These are phyloP conservation scores for Neoboletus brunneissimus DNA, from an alignment of 768 basidiomycete species.

Conservation along the genomic window DNA sequence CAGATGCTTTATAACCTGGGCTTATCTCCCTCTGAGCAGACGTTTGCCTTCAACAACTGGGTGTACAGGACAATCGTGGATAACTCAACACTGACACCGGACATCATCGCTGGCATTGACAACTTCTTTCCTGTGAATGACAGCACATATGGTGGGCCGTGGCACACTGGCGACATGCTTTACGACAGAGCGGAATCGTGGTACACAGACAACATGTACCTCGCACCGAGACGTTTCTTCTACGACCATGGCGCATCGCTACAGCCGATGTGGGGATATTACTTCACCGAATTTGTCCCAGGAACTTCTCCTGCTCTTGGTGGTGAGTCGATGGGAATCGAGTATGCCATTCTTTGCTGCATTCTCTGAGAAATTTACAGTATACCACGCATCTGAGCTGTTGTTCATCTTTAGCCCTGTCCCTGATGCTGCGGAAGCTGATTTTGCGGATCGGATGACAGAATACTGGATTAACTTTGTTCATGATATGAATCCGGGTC, in stretches of 20 bases:
- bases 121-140: slow-evolving; percentile 49
- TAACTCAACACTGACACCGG: slow-evolving; percentile 29
- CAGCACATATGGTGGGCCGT: slow-evolving; percentile 45
- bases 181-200: slow-evolving; percentile 56
- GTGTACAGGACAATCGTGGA: slow-evolving; percentile 51
- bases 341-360: background rate
- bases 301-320: slow-evolving; percentile 48
- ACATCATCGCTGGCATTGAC: slow-evolving; percentile 40
- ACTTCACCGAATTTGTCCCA: slow-evolving; percentile 56
- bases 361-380: background rate
- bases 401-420: slow-evolving; percentile 37
- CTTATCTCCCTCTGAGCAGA: slow-evolving; percentile 40
- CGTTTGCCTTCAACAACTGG: slow-evolving; percentile 45
- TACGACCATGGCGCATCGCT: slow-evolving; percentile 45
- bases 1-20: slow-evolving; percentile 35
- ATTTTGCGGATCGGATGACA: slow-evolving; percentile 46
- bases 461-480: slow-evolving; percentile 59
- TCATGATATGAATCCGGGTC: slow-evolving; percentile 52
- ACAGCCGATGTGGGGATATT: slow-evolving; percentile 53
- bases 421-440: slow-evolving; percentile 40
- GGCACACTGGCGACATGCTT: slow-evolving; percentile 57
- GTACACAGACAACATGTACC: slow-evolving; percentile 59
- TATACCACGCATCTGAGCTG: slow-evolving; percentile 17
- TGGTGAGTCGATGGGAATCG: slow-evolving; percentile 33
- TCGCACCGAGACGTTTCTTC: slow-evolving; percentile 48